phyloP scores from a whole-genome alignment of 345 rosid genomes.

The Ailanthus altissimus region DNA sequence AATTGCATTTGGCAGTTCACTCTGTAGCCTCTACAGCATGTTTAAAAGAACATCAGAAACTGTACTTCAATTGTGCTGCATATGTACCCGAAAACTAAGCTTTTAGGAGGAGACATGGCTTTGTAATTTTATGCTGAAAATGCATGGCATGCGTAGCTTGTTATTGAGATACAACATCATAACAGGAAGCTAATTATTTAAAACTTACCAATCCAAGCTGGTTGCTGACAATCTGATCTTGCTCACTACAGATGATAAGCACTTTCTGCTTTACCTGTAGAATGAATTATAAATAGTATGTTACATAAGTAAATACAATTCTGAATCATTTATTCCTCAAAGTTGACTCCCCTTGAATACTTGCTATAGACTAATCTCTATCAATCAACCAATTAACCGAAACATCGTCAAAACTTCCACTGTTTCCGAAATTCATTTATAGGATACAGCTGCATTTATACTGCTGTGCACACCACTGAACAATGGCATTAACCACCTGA shows the following conservation, averaged over 20 bases:
- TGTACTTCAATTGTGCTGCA: background rate
- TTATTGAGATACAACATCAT: background rate
- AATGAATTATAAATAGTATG: slow-evolving; percentile 9
- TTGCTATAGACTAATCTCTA: background rate
- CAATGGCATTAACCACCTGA: background rate
- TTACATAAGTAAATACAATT: background rate
- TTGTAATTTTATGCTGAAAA: too few relatives aligned
- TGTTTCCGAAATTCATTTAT: background rate
- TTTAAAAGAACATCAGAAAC: slow-evolving; percentile 2
- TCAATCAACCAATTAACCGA: background rate
- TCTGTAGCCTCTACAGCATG: slow-evolving; percentile 56
- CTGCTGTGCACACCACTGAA: background rate
- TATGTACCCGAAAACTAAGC: too few relatives aligned
- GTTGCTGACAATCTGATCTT: slow-evolving; percentile 69
- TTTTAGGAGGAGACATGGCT: too few relatives aligned
- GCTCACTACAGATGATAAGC: slow-evolving; percentile 68
- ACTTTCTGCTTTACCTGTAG: slow-evolving; percentile 67
- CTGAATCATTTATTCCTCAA: too few relatives aligned
- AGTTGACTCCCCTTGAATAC: too few relatives aligned
- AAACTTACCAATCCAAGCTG: slow-evolving; percentile 60
- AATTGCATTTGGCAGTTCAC: slow-evolving; percentile 55
- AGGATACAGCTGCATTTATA: background rate
- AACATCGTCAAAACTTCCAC: background rate
- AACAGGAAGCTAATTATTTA: background rate
- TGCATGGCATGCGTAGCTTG: too few relatives aligned